phyloP scores from a whole-genome alignment of 768 basidiomycete genomes.

The Macrolepiota albuminosa region DNA sequence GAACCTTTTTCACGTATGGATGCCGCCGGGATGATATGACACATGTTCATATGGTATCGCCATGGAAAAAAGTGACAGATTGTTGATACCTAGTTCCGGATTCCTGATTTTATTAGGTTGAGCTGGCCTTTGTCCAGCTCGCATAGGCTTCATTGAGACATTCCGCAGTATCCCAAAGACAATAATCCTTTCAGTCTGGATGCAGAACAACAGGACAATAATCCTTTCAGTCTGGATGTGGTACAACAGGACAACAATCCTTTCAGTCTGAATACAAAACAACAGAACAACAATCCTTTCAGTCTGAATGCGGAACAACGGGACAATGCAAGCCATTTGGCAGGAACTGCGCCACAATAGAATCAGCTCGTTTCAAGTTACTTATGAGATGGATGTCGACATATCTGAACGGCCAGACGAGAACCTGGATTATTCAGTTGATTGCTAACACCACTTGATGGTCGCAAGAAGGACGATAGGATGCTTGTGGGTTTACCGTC shows the following conservation, averaged over 20 bases:
- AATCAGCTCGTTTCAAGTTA: background rate
- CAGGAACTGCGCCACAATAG: background rate
- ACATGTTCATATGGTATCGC: background rate
- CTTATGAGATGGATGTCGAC: background rate
- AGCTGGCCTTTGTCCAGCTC: slow-evolving; percentile 20
- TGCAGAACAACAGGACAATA: too few species aligned
- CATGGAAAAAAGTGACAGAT: background rate
- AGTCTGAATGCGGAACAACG: background rate
- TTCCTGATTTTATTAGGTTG: background rate
- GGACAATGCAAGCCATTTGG: slow-evolving; percentile 1
- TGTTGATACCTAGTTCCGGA: background rate
- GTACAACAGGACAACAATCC: slow-evolving; percentile 7
- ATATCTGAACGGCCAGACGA: too few species aligned
- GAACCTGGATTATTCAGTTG: too few species aligned
- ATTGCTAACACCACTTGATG: background rate
- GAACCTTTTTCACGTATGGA: slow-evolving; percentile 21
- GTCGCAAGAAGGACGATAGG: background rate
- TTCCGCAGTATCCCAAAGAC: slow-evolving; percentile 3
- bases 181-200: too few species aligned
- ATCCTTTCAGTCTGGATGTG: too few species aligned
- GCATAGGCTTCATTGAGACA: background rate
- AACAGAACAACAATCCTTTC: slow-evolving; percentile 8
- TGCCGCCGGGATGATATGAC: slow-evolving; percentile 20
- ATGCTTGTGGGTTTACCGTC: background rate
- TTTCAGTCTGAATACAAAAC: background rate